Base-by-base conservation (phyloP, 2,329 filamentous ascomycete genomes). In the Cercospora sojina region DNA sequence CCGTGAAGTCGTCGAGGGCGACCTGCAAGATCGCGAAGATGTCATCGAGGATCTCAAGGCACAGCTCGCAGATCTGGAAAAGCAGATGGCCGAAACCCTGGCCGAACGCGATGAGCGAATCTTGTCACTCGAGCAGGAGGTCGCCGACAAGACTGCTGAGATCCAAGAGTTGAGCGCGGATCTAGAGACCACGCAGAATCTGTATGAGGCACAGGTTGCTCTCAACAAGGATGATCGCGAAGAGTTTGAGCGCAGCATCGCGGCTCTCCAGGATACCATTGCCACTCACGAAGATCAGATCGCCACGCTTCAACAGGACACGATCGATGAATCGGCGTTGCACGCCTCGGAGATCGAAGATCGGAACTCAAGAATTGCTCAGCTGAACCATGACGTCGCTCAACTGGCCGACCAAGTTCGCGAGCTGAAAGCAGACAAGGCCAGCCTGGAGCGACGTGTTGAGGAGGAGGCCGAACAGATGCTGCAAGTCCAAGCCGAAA, bases 1-100 rank as follows among this genome's bases (percentile, higher is more conserved):
- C 20, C 78, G 80, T n/a, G 75, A 79, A 60, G 68, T 66, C 12
- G 78, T 77, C 1, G 79, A 83, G 65, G 72, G 75, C 4, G 70
- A 77, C 6, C 72, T 77, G 25, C 71, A 73, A n/a, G 69, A 77
- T 29, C 74, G 78, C 55, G 74, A 77, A 29, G 72, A 71, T 41
- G 74, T 76, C 4, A 78, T 81, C 51, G 66, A 72, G 8, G 70
- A 78, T 16, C 71, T 82, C 3, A 71, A 80, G 62, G 62, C 70
- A 3, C 74, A 79, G 55, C 74, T 83, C 5, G 69, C 72, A 1
- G 74, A 78, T 9, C 41, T 75, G 16, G 74, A 79, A 47, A 23
- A 68, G 32, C 59, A 70, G 35, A 76, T 77, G 73, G 67, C 63
- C 1, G 60, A 62, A n/a, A 65, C 69, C 13, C 60, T 79, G 27